phyloP scores from a whole-genome alignment of 73 alveolate genomes.

The Paramecium tetraurelia region DNA sequence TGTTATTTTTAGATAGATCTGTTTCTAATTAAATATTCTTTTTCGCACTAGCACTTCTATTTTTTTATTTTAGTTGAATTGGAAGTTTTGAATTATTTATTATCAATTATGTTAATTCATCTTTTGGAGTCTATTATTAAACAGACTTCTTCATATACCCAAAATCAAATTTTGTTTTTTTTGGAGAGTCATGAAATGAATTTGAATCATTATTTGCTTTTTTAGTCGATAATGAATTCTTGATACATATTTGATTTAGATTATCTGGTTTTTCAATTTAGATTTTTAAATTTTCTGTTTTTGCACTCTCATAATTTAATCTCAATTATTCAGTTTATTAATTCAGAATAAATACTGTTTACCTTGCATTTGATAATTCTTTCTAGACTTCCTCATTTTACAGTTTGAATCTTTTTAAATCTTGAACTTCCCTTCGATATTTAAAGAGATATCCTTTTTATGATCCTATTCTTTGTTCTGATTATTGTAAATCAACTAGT shows the following conservation, averaged over 20 bases:
- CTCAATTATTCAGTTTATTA: conserved; percentile 5
- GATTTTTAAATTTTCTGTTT: neutral
- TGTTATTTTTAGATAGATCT: neutral
- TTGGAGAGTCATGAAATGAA: neutral
- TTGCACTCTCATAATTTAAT: neutral
- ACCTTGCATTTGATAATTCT: neutral
- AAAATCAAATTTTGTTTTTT: conserved; percentile 1
- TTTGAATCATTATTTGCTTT: neutral
- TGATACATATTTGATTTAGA: neutral
- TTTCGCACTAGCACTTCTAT: neutral
- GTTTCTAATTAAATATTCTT: neutral
- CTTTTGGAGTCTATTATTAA: neutral
- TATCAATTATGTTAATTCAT: neutral
- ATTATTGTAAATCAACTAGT: neutral
- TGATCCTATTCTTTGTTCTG: conserved; percentile 26
- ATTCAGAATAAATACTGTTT: neutral
- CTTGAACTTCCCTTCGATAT: conserved; percentile 22
- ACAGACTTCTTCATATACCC: neutral
- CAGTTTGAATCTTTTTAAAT: neutral
- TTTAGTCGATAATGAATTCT: neutral
- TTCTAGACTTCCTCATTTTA: neutral
- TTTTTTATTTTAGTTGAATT: neutral
- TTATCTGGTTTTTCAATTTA: neutral
- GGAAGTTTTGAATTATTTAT: neutral
- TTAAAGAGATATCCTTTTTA: conserved; percentile 37